A percentile compares a stretch with the other conserved stretches of the same genome.
Conservation (phyloP, 2,329 filamentous ascomycete genomes). For the Botryosphaeria dothidea region DNA sequence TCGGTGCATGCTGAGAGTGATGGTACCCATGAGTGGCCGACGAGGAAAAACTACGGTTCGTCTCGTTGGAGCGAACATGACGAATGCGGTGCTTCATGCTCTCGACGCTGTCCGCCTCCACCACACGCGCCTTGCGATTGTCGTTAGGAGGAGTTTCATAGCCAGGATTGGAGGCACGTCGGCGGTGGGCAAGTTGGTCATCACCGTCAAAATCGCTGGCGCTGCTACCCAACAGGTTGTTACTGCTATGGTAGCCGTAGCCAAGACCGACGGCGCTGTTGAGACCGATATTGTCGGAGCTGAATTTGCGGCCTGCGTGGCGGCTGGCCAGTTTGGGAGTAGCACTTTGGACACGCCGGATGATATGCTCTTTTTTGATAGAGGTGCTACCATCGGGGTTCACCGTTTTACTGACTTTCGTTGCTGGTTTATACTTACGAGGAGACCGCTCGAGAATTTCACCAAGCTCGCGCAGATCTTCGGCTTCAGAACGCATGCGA, state of each 20-base stretch:
- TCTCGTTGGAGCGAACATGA: constrained; percentile 35
- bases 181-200: neutral
- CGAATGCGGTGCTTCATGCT: constrained; percentile 30
- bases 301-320: neutral
- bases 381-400: constrained; percentile 19
- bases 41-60: constrained; percentile 16
- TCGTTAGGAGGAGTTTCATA: constrained; percentile 33
- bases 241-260: constrained; percentile 11
- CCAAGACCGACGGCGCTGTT: constrained; percentile 9
- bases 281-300: constrained; percentile 6
- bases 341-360: constrained; percentile 17
- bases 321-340: neutral
- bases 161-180: neutral
- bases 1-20: neutral
- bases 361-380: constrained; percentile 1
- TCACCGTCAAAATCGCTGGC: constrained; percentile 27
- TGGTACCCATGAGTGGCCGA: neutral
- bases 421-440: constrained; percentile 36
- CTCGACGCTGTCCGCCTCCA: constrained; percentile 1
- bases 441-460: constrained; percentile 46
- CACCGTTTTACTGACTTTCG: constrained; percentile 20
- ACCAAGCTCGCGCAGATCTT: constrained; percentile 40
- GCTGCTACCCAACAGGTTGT: constrained; percentile 25
- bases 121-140: neutral
- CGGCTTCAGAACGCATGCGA: constrained; percentile 42